A percentile compares a stretch with the other conserved stretches of the same genome.
phyloP scores from a whole-genome alignment of 228 moss, liverwort and hornwort genomes.

The Sphagnum magellanicum region DNA sequence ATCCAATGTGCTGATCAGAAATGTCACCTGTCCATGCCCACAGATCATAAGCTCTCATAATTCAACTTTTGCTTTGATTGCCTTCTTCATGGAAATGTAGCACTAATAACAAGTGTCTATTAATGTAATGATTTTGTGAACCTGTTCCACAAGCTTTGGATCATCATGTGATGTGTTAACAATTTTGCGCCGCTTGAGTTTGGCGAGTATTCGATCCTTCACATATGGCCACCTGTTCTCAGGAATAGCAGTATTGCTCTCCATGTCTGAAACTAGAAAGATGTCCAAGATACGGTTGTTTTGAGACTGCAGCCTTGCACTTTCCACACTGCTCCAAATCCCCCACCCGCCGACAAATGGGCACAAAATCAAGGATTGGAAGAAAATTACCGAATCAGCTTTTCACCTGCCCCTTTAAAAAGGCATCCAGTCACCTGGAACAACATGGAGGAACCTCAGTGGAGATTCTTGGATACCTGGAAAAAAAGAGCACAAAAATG shows the following conservation, averaged over 20 bases:
- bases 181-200: slow-evolving; percentile 58
- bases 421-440: not conserved
- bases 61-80: not conserved
- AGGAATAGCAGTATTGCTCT: slow-evolving; percentile 45
- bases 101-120: too few species aligned
- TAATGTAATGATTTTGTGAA: not conserved
- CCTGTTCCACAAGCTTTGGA: slow-evolving; percentile 79
- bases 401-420: too few species aligned
- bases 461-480: not conserved
- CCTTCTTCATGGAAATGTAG: too few species aligned
- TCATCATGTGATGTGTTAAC: slow-evolving; percentile 38
- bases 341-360: too few species aligned
- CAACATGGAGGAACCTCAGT: not conserved
- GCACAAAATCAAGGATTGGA: too few species aligned
- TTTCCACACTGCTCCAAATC: slow-evolving; percentile 56
- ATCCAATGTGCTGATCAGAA: slow-evolving; percentile 77
- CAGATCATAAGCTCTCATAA: not conserved
- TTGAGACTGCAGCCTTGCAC: slow-evolving; percentile 71
- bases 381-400: too few species aligned
- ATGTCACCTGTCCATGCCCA: slow-evolving; percentile 61
- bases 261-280: slow-evolving; percentile 57
- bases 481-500: not conserved
- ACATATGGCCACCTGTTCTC: slow-evolving; percentile 61
- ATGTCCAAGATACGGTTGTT: slow-evolving; percentile 55
- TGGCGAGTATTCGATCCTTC: slow-evolving; percentile 56